These are phyloP conservation scores for Grifola frondosa DNA, from an alignment of 1,284 basidiomycete species.

Conservation along the genomic window DNA sequence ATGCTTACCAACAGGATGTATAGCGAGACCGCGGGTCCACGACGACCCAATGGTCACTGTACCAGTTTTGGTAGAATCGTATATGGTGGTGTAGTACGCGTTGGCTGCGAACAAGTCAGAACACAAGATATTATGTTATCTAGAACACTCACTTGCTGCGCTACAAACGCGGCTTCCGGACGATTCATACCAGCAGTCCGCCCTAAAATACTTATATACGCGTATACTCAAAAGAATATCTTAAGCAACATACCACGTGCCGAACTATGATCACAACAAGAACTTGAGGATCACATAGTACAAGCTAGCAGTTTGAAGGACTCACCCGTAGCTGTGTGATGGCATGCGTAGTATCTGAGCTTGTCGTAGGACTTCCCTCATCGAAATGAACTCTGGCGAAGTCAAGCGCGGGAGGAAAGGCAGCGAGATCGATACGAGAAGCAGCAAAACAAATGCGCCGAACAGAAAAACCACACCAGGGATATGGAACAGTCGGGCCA, in stretches of 20 bases:
- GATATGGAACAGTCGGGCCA: constrained; percentile 48
- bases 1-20: constrained; percentile 68
- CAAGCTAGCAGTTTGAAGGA: constrained; percentile 12
- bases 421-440: constrained; percentile 68
- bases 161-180: constrained; percentile 48
- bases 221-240: neutral
- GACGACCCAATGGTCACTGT: constrained; percentile 47
- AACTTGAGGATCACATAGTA: neutral
- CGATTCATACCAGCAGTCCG: constrained; percentile 51
- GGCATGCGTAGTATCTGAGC: constrained; percentile 31
- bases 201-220: constrained; percentile 37
- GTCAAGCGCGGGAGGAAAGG: constrained; percentile 66
- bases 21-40: constrained; percentile 72
- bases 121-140: neutral
- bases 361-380: constrained; percentile 27
- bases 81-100: constrained; percentile 51
- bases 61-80: constrained; percentile 33
- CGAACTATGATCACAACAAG: constrained; percentile 42
- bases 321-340: constrained; percentile 56
- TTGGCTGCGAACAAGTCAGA: constrained; percentile 28
- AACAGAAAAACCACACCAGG: constrained; percentile 63
- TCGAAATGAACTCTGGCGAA: constrained; percentile 57
- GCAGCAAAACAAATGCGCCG: constrained; percentile 60
- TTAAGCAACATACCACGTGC: constrained; percentile 50
- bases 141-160: constrained; percentile 33